Conservation (phyloP, 148 eudicot genomes). For the Silene conica region DNA sequence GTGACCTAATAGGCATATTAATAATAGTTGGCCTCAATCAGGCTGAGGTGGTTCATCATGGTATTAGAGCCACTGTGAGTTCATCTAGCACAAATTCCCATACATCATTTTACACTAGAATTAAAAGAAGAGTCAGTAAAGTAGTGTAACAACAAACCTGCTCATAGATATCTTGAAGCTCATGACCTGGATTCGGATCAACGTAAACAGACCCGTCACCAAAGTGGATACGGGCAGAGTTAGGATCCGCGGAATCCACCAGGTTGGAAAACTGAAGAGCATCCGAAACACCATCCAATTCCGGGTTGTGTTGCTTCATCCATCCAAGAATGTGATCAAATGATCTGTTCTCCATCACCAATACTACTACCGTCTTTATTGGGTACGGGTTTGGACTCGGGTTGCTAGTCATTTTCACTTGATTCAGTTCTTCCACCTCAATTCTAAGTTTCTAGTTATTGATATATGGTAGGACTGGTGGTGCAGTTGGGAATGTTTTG, state of each 20-base stretch:
- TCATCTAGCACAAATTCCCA: too few species aligned
- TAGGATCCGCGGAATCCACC: conserved; percentile 31
- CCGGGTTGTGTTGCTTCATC: conserved; percentile 64
- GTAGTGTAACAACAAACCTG: conserved; percentile 31
- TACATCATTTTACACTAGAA: too few species aligned
- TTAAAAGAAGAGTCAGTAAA: background rate
- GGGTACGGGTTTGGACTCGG: conserved; percentile 35
- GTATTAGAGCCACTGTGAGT: too few species aligned
- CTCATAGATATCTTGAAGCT: conserved; percentile 56
- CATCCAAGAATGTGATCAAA: conserved; percentile 77
- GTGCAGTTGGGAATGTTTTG: conserved; percentile 1
- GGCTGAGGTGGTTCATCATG: too few species aligned
- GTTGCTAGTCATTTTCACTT: conserved; percentile 7
- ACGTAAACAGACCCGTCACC: conserved; percentile 44
- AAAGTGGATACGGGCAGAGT: conserved; percentile 36
- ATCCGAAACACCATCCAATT: conserved; percentile 58
- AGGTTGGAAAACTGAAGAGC: conserved; percentile 45
- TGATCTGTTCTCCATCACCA: conserved; percentile 76
- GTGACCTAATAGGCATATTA: too few species aligned
- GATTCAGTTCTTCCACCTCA: background rate
- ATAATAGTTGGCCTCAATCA: too few species aligned
- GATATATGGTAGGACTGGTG: background rate
- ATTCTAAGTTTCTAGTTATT: background rate
- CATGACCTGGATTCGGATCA: conserved; percentile 75
- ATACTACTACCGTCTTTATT: conserved; percentile 66